These are phyloP conservation scores for Peterozyma toletana DNA, from an alignment of 805 yeast species.

Conservation along the genomic window DNA sequence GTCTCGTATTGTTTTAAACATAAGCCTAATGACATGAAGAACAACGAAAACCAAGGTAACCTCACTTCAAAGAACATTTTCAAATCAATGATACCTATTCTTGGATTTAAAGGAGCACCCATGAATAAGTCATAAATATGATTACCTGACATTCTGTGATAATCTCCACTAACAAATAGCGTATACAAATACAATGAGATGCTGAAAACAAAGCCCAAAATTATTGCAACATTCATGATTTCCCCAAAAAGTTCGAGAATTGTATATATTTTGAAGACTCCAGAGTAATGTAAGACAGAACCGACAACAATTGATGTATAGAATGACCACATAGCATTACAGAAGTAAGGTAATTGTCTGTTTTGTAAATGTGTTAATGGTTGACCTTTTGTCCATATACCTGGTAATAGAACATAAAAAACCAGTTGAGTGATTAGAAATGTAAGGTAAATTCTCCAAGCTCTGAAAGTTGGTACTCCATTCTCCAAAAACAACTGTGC, in stretches of 20 bases:
- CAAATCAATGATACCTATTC: conserved; percentile 86
- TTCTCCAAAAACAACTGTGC: conserved; percentile 37
- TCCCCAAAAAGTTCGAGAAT: conserved; percentile 81
- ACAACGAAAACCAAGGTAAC: conserved; percentile 91
- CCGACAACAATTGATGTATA: conserved; percentile 59
- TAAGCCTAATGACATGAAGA: conserved; percentile 68
- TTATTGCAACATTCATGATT: conserved; percentile 87
- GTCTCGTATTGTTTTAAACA: conserved; percentile 72
- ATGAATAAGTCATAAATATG: conserved; percentile 85
- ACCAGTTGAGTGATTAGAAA: conserved; percentile 64
- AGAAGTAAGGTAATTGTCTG: conserved; percentile 81
- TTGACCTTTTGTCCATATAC: conserved; percentile 92
- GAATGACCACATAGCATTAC: conserved; percentile 86
- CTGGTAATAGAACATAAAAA: conserved; percentile 83
- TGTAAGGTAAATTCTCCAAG: conserved; percentile 66
- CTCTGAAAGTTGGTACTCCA: conserved; percentile 51
- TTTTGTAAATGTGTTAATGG: conserved; percentile 78
- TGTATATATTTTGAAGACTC: conserved; percentile 65
- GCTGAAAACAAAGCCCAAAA: conserved; percentile 67
- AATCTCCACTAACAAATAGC: conserved; percentile 58
- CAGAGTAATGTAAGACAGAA: conserved; percentile 62
- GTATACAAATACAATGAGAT: conserved; percentile 66
- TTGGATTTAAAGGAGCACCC: conserved; percentile 97
- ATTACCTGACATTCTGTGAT: conserved; percentile 88
- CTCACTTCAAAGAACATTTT: conserved; percentile 98